Base-by-base conservation (phyloP, 768 basidiomycete genomes). In the Phlebiopsis flavidoalba region DNA sequence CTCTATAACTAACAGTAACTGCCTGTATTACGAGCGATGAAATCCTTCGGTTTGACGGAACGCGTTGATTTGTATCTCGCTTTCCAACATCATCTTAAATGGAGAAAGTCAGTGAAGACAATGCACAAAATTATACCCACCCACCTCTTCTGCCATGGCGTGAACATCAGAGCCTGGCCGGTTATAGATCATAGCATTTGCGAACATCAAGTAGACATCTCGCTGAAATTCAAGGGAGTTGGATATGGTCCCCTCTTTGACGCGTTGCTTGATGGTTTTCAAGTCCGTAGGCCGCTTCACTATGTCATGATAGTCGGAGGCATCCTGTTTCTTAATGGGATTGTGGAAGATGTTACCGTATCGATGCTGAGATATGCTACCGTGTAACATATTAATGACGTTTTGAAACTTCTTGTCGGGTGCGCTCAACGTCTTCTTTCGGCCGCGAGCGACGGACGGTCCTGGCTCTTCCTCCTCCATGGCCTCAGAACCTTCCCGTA, bases 111-210 rank as follows among this genome's bases (percentile, higher is more conserved):
- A 67, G 59, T 37, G 21, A 22, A 61, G 10, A 51, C 48, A 31
- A 31, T n/a, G 2, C 40, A 8, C 7, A 47, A 15, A 21, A 49
- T 53, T 55, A 48, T 51, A 43, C 56, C 61, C 14, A 70, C 88
- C 73, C 69, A 95, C 94, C 78, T 95, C 92, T 70, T 93, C 86
- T 6, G 95, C 92, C 91, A 95, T 96, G 56, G 79, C 80, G 63
- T 88, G 85, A n/a, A 96, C 88, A 69, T 93, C 91, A 15, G 88
- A 90, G 4, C 85, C 85, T 0, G 92, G 89, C 51, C 88, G 78
- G 65, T 98, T 98, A 72, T 94, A 98, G 90, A 98, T 93, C 85
- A 96, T 88, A 5, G 96, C 92, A 72, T 98, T 98, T 8, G 93
- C 91, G 73, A 97, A 96, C 89, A 98, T 96, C 63, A 97, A 78